Evolutionary conservation across 106 monocot species (phyloP).

Genomic region (Amphibolis antarctica): DNA sequence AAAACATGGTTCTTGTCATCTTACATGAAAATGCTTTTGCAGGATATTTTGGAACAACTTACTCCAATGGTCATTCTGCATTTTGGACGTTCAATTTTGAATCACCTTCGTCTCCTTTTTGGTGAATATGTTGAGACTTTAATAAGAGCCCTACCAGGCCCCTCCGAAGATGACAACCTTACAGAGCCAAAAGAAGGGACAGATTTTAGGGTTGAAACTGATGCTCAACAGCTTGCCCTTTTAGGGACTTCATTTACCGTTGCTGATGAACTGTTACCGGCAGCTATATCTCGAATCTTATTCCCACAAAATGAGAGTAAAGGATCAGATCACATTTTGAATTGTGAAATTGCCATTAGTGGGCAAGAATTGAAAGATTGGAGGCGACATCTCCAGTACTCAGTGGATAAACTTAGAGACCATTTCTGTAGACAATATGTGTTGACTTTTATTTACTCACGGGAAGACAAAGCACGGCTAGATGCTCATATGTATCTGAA

Average conservation of each 20-base stretch:
- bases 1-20: no score
- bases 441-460: conserved; percentile 78
- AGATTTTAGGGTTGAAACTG: conserved; percentile 62
- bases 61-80: conserved; percentile 61
- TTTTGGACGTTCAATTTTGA: conserved; percentile 69
- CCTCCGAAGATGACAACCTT: conserved; percentile 68
- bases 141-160: conserved; percentile 57
- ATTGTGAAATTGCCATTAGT: conserved; percentile 29
- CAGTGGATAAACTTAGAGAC: conserved; percentile 81
- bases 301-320: conserved; percentile 33
- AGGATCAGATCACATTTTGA: conserved; percentile 20
- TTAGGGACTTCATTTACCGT: conserved; percentile 78
- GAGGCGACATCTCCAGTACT: conserved; percentile 71
- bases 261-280: conserved; percentile 78
- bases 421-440: conserved; percentile 89
- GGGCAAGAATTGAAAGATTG: conserved; percentile 66
- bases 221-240: conserved; percentile 77
- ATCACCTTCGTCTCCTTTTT: conserved; percentile 61
- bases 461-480: conserved; percentile 77
- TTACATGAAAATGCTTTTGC: conserved; percentile 10
- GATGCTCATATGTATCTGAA: conserved; percentile 86
- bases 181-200: conserved; percentile 41
- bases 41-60: conserved; percentile 84
- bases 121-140: conserved; percentile 70
- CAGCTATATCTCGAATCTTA: conserved; percentile 52